Base-by-base conservation (phyloP, 805 yeast species). In the Wickerhamiella sorbophila region DNA sequence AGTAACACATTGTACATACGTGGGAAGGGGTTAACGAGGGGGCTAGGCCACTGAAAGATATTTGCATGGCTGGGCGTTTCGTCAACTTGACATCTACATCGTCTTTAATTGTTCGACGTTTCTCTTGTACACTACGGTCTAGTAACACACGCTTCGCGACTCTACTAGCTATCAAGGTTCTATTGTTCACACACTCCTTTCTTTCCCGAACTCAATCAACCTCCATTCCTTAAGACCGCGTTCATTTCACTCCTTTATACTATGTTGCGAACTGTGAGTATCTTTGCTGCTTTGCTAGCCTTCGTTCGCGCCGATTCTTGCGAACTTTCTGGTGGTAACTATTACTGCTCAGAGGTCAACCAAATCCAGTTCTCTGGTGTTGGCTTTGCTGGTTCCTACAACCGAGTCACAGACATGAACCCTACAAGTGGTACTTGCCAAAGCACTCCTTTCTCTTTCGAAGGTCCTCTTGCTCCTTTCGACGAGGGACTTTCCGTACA, bases 401-500 rank as follows among this genome's bases (percentile, higher is more conserved):
- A 67, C 53, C 87, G 80, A 52, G 86, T 91, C 51, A 79, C 87
- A 50, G 52, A 60, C 55, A 87, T 91, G 94, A 76, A 79, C 61
- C 75, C 72, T 56, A 45, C 63, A 45, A 54, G 78, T 10, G 86
- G 96, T 59, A 43, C 66, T 29, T 87, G 96, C 69, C 55, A 79
- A n/a, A 77, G 75, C 48, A 53, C 65, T 39, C 43, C 75, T 18
- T 50, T 54, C 32, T 56, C 77, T 6, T 80, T 85, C 69, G 67
- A 77, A 14, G 95, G 95, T 42, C 54, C 73, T 44, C 62, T 83
- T 61, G 63, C 87, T 42, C 95, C 95, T 32, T 68, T 85, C 48
- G 79, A 83, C 61, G 91, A 84, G 67, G 94, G 85, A 62, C 65
- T 85, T 47, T 77, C 93, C 29, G 77, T 85, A 45, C 94, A 85